Evolutionary conservation across 176 grass and related monocot species (phyloP).

Genomic region (Urochloa ruziziensis): DNA sequence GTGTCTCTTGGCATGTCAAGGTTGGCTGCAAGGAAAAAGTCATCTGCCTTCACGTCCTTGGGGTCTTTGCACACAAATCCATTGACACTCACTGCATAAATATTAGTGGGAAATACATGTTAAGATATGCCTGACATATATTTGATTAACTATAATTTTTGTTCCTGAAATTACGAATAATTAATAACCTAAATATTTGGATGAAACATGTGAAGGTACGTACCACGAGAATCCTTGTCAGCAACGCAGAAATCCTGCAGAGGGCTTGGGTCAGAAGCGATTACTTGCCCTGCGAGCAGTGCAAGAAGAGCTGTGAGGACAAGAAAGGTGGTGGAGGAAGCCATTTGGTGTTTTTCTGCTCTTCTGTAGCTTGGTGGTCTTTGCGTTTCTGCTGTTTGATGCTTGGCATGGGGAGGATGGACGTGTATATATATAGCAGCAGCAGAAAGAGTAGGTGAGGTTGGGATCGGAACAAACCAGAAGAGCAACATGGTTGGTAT

Average conservation of each 20-base stretch:
- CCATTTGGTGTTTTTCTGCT: neutral
- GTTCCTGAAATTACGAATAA: neutral
- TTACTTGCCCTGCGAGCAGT: neutral
- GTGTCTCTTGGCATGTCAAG: conserved; percentile 18
- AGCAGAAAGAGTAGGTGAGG: neutral
- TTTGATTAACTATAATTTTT: too few species aligned
- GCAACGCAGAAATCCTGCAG: conserved; percentile 29
- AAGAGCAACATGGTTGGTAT: neutral
- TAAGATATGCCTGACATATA: neutral
- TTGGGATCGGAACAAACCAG: neutral
- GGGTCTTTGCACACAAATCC: conserved; percentile 23
- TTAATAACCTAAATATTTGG: neutral
- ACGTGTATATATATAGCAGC: neutral
- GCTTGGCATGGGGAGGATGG: neutral
- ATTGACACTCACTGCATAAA: conserved; percentile 25
- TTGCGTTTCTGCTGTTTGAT: neutral
- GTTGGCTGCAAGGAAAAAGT: conserved; percentile 12
- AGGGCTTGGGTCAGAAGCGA: conserved; percentile 19
- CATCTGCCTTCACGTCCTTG: neutral
- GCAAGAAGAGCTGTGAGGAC: neutral
- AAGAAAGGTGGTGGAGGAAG: neutral
- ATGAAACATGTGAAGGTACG: neutral
- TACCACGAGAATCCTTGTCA: conserved; percentile 6
- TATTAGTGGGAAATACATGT: neutral
- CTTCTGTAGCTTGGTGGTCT: neutral